Evolutionary conservation across 2,329 filamentous ascomycete species (phyloP).

Genomic region (Akanthomyces muscarius): DNA sequence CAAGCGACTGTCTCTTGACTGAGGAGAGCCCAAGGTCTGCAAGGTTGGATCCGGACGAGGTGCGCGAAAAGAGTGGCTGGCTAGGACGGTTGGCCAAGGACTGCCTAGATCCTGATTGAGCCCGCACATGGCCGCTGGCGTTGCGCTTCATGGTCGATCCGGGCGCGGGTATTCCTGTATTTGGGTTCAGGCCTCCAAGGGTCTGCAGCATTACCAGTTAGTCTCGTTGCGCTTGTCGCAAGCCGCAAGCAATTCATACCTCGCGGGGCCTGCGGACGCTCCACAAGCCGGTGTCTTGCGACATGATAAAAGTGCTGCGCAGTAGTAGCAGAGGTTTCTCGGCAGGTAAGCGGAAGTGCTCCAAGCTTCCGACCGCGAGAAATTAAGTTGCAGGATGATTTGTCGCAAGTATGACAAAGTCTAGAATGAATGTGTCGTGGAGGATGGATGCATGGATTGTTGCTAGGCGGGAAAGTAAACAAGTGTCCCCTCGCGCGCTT

Average conservation of each 20-base stretch:
- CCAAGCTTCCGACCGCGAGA: conserved; percentile 4
- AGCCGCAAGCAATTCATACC: conserved; percentile 44
- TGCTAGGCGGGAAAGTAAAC: conserved; percentile 43
- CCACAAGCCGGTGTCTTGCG: conserved; percentile 83
- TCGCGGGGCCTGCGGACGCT: conserved; percentile 89
- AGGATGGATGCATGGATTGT: conserved; percentile 24
- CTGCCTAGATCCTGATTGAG: conserved; percentile 76
- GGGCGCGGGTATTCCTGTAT: conserved; percentile 83
- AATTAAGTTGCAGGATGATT: background rate
- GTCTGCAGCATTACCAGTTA: conserved; percentile 53
- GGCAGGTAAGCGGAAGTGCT: conserved; percentile 18
- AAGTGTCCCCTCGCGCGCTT: conserved; percentile 25
- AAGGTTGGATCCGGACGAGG: conserved; percentile 77
- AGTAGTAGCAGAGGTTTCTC: background rate
- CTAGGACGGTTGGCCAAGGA: conserved; percentile 81
- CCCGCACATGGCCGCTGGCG: conserved; percentile 69
- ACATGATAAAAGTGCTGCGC: conserved; percentile 51
- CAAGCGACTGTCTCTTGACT: conserved; percentile 76
- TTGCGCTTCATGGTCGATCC: conserved; percentile 90
- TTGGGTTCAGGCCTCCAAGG: conserved; percentile 76
- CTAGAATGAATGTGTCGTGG: conserved; percentile 11
- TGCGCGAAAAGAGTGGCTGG: conserved; percentile 82
- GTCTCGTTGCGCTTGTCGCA: conserved; percentile 6
- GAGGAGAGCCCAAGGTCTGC: conserved; percentile 78
- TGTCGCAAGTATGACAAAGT: conserved; percentile 19